Base-by-base conservation (phyloP, 2,329 filamentous ascomycete genomes). In the Fusarium brevicatenulatum region DNA sequence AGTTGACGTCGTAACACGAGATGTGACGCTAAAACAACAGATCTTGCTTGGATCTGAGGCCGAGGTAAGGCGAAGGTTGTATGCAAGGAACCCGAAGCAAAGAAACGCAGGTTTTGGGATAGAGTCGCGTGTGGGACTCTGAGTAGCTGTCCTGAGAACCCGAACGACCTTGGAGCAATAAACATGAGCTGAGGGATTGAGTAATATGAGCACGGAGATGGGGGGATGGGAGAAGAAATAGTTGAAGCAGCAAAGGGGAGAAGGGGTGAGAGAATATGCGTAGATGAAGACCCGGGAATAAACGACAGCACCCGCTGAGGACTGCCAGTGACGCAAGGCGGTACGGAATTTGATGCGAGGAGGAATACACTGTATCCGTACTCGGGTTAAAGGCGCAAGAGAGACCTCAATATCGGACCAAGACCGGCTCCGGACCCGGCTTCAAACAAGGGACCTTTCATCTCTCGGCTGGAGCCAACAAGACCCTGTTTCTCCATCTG, bases 141-240 rank as follows among this genome's bases (percentile, higher is more conserved):
- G 28, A 30, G 37, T 28, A 71, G 49, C 44, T 28, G 69, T 71
- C 66, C 66, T 55, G 54, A 59, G 59, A 77, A 67, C 54, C 57
- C 71, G 56, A 67, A 37, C 65, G 55, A 58, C 52, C 55, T 53
- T 70, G 54, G 71, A 50, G 63, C 60, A 55, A 66, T 59, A 37
- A 73, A 61, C 76, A 78, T 78, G 62, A 70, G 74, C 60, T 69
- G 65, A 56, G 39, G 56, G 63, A 64, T 55, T 44, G 37, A 50
- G 28, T 42, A 32, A 13, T 28, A 25, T 10, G n/a, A 39, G 36
- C 43, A 58, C 13, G 36, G 32, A 43, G 37, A 57, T 21, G 43
- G 56, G 47, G 49, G 42, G 36, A 56, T n/a, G 46, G 25, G 52
- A 44, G 43, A 57, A 72, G 55, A 42, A 36, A 47, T 68, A 65